A percentile compares a stretch with the other conserved stretches of the same genome.
Conservation (phyloP, 2,329 filamentous ascomycete species). For the Exophiala spinifera region DNA sequence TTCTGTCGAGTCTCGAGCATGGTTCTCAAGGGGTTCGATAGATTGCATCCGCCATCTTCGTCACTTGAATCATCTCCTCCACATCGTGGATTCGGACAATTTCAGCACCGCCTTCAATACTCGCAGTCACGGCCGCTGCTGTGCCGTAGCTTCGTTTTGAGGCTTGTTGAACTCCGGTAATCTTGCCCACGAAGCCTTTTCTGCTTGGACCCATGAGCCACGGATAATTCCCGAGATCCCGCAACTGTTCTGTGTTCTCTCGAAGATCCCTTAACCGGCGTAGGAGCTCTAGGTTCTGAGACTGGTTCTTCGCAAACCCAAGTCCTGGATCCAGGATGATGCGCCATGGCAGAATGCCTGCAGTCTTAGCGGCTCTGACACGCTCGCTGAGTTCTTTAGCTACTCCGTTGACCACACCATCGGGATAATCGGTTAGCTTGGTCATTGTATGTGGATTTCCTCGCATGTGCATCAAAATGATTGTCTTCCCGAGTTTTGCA, state of each 20-base stretch:
- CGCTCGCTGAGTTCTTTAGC: conserved; percentile 66
- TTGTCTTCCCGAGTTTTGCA: conserved; percentile 71
- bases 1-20: background rate
- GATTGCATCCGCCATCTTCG: conserved; percentile 88
- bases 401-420: conserved; percentile 64
- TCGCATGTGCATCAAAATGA: conserved; percentile 91
- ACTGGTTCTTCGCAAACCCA: conserved; percentile 82
- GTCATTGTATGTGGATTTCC: conserved; percentile 82
- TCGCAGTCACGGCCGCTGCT: conserved; percentile 80
- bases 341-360: conserved; percentile 85
- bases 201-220: conserved; percentile 89
- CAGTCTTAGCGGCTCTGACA: conserved; percentile 70
- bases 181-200: conserved; percentile 80
- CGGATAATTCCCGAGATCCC: conserved; percentile 63
- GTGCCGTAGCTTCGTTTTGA: conserved; percentile 77
- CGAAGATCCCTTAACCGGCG: conserved; percentile 64
- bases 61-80: conserved; percentile 77
- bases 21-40: conserved; percentile 52
- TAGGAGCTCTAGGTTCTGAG: conserved; percentile 79
- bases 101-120: conserved; percentile 83
- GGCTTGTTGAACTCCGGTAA: conserved; percentile 72
- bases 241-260: conserved; percentile 62
- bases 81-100: conserved; percentile 92
- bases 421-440: conserved; percentile 63
- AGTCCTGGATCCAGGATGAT: conserved; percentile 92